Evolutionary conservation across 176 grass and related monocot genomes (phyloP), one percentile per base, ranked within the genome.

Genomic region (Saccharum spontaneum): DNA sequence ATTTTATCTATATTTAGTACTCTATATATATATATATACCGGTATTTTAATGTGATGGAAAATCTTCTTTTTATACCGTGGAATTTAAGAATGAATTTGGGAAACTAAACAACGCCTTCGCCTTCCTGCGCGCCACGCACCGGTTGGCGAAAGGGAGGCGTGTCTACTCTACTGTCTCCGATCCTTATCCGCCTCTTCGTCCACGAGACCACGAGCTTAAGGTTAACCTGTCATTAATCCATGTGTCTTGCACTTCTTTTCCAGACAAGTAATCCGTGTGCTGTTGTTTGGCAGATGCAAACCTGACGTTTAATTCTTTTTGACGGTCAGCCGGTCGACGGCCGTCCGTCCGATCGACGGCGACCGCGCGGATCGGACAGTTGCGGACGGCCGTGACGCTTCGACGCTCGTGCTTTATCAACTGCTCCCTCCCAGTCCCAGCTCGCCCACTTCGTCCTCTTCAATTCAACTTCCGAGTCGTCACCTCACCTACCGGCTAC

Each of bases 331-430:
- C 23, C 20, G 1, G 15, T 23, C 45, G 11, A 43, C 3, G 16
- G 8, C 67, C 46, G 67, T 73, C 68, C 23, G 67, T 84, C 68
- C 17, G 67, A 72, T 88, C 34, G 8, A 34, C 13, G 65, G 31
- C 7, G 6, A 8, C 17, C 23, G 0, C 1, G 11, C 0, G 6
- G 45, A 89, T 89, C 69, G 37, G 60, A 84, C 68, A 75, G 87
- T 10, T 6, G 9, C 3, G 4, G 8, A 18, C 36, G 0, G 49
- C 33, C 81, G 8, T 2, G 36, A 45, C 60, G 37, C 60, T 66
- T 79, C 45, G 31, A 23, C 11, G 81, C 69, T 52, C 61, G 20
- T 24, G 70, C 84, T 75, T 85, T 57, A 59, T 75, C 38, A 62
- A 6, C 37, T 4, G 12, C 39, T 70, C 38, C 30, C 22, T 24